Conservation (phyloP, 116 monocot species). For the Phalaenopsis hybrid region DNA sequence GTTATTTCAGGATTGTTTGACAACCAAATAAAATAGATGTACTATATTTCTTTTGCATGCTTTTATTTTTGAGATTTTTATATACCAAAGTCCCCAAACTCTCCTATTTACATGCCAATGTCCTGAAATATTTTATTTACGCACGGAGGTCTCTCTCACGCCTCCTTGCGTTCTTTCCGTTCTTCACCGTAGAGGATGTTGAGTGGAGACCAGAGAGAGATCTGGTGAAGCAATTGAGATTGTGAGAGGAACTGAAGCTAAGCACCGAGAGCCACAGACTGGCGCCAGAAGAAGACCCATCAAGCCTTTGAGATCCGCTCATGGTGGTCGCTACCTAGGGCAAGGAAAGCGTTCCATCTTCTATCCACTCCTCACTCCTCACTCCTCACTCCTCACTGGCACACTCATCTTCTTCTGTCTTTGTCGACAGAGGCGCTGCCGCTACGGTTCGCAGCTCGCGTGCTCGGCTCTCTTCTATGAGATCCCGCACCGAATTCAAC, state of each 20-base stretch:
- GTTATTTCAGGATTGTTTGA: no score
- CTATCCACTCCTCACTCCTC: slow-evolving; percentile 14
- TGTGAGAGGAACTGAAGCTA: background rate
- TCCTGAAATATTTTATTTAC: no score
- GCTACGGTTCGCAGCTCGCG: background rate
- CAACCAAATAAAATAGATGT: no score
- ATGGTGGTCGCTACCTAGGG: slow-evolving; percentile 3
- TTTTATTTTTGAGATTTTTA: no score
- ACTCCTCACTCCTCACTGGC: slow-evolving; percentile 1
- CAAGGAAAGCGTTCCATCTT: slow-evolving; percentile 1
- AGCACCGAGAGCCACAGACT: background rate
- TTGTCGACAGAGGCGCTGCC: background rate
- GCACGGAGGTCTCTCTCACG: no score
- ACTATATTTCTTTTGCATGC: no score
- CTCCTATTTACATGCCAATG: no score
- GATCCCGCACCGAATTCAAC: background rate
- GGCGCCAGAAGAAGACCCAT: background rate
- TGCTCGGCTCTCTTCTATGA: background rate
- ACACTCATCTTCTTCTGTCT: background rate
- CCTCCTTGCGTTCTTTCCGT: no score
- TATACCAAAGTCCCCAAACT: no score
- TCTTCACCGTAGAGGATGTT: background rate
- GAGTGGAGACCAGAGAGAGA: background rate
- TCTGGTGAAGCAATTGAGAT: background rate
- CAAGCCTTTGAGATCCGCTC: background rate